Evolutionary conservation across 2,329 filamentous ascomycete genomes (phyloP).

Genomic region (Colletotrichum spaethianum): DNA sequence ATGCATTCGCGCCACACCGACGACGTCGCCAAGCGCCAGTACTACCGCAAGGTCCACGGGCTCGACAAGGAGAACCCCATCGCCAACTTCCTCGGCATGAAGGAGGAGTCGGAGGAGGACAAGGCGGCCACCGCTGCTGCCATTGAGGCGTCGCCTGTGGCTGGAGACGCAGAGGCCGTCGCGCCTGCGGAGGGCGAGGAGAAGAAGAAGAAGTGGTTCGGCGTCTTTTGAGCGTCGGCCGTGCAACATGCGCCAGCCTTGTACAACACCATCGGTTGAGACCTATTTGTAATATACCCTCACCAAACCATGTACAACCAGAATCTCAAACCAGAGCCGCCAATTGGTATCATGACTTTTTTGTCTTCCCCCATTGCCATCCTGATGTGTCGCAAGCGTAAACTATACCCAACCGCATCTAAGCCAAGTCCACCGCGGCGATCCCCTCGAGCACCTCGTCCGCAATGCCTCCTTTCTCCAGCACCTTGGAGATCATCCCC

Average conservation of each 20-base stretch:
- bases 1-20: conserved; percentile 81
- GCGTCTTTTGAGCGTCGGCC: conserved; percentile 75
- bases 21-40: conserved; percentile 88
- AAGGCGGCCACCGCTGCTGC: conserved; percentile 50
- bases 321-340: conserved; percentile 23
- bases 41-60: conserved; percentile 90
- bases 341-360: conserved; percentile 39
- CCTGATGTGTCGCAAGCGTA: conserved; percentile 21
- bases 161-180: conserved; percentile 4
- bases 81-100: conserved; percentile 58
- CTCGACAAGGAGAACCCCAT: conserved; percentile 75
- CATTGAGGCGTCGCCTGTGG: conserved; percentile 42
- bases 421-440: conserved; percentile 80
- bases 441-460: conserved; percentile 89
- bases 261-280: background rate
- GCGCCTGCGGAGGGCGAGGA: conserved; percentile 39
- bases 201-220: conserved; percentile 82
- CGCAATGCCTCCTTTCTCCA: conserved; percentile 84
- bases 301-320: conserved; percentile 37
- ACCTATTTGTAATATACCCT: conserved; percentile 37
- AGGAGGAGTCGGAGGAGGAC: conserved; percentile 52
- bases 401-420: conserved; percentile 42
- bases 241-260: conserved; percentile 21
- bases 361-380: conserved; percentile 16
- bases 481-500: conserved; percentile 81